These are phyloP conservation scores for Parastagonospora nodorum DNA, from an alignment of 2,329 filamentous ascomycete species.

Conservation along the genomic window DNA sequence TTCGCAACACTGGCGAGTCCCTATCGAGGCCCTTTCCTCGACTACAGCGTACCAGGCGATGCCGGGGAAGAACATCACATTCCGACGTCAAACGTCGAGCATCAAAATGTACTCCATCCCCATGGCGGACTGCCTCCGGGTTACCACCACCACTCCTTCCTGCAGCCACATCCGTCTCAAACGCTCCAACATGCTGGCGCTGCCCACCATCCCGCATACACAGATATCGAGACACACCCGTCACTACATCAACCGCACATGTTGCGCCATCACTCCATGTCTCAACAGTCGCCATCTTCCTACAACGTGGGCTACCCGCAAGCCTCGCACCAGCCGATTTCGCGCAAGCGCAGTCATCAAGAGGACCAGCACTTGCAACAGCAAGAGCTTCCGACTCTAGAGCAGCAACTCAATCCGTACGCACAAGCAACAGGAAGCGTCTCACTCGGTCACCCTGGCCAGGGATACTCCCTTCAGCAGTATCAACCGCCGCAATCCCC, in stretches of 20 bases:
- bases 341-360: constrained; percentile 52
- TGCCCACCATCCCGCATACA: constrained; percentile 44
- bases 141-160: constrained; percentile 44
- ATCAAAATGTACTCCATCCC: constrained; percentile 47
- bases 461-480: constrained; percentile 44
- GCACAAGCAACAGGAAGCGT: constrained; percentile 45
- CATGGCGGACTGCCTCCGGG: constrained; percentile 43
- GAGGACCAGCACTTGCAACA: constrained; percentile 48
- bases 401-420: constrained; percentile 46
- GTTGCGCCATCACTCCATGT: constrained; percentile 44
- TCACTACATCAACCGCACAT: constrained; percentile 43
- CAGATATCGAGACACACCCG: constrained; percentile 46
- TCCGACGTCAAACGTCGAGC: constrained; percentile 50
- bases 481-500: constrained; percentile 36
- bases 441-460: constrained; percentile 47
- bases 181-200: constrained; percentile 46
- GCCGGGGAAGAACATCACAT: constrained; percentile 49
- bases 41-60: constrained; percentile 52
- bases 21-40: constrained; percentile 54
- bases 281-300: constrained; percentile 42
- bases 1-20: constrained; percentile 57
- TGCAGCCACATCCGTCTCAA: constrained; percentile 46
- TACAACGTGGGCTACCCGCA: constrained; percentile 45
- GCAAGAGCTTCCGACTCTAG: constrained; percentile 46
- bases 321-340: constrained; percentile 30